phyloP scores from a whole-genome alignment of 2,329 filamentous ascomycete species.

The Pseudovirgaria hyperparasitica region DNA sequence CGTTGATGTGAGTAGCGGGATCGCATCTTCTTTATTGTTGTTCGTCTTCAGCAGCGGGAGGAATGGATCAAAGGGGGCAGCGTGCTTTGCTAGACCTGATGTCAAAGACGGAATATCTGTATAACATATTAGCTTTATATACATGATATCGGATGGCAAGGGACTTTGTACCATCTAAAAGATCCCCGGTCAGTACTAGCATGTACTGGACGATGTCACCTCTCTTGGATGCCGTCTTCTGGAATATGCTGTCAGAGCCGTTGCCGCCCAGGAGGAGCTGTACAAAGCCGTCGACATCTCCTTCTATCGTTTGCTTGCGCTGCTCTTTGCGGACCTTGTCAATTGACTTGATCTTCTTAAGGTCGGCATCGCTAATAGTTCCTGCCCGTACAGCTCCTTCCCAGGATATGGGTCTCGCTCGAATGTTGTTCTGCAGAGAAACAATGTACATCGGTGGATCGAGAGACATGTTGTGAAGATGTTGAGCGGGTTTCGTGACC shows the following conservation, averaged over 20 bases:
- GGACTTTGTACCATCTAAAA: slow-evolving; percentile 85
- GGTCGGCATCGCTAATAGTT: slow-evolving; percentile 85
- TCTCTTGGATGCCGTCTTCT: slow-evolving; percentile 65
- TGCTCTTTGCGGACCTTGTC: slow-evolving; percentile 93
- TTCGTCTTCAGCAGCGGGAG: slow-evolving; percentile 75
- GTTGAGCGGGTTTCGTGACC: no score
- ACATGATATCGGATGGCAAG: not conserved
- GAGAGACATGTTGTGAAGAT: slow-evolving; percentile 64
- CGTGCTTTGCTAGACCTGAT: slow-evolving; percentile 60
- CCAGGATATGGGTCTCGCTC: slow-evolving; percentile 91
- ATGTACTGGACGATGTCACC: slow-evolving; percentile 91
- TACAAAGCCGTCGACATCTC: slow-evolving; percentile 67
- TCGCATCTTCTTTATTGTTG: slow-evolving; percentile 69
- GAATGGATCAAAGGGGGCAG: slow-evolving; percentile 63
- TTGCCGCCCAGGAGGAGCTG: slow-evolving; percentile 62
- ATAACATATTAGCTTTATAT: slow-evolving; percentile 8
- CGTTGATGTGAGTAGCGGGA: slow-evolving; percentile 79
- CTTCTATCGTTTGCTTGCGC: slow-evolving; percentile 69
- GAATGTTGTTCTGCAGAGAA: slow-evolving; percentile 93
- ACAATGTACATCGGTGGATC: slow-evolving; percentile 80
- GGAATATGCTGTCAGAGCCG: slow-evolving; percentile 60
- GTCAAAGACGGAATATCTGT: slow-evolving; percentile 69
- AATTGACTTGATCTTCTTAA: slow-evolving; percentile 90
- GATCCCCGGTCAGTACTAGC: slow-evolving; percentile 73
- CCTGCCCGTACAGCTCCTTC: slow-evolving; percentile 89